Evolutionary conservation across 2,329 filamentous ascomycete species (phyloP).

Genomic region (Dryadomyces quercus-mongolicae): DNA sequence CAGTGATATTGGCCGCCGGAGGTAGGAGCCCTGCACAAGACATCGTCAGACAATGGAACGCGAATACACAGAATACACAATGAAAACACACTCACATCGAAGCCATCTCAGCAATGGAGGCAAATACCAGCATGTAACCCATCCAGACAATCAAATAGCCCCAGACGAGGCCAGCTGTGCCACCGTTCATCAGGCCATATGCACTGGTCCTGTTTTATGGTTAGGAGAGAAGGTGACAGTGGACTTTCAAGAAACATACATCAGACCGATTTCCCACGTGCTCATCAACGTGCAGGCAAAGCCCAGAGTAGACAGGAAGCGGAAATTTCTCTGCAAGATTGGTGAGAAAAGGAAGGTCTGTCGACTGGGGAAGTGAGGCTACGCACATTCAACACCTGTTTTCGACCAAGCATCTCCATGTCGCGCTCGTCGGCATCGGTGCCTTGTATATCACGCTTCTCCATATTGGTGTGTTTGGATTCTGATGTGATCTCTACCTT

Average conservation of each 20-base stretch:
- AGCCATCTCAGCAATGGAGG: conserved; percentile 27
- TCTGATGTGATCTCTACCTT: conserved; percentile 7
- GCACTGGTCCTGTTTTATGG: conserved; percentile 16
- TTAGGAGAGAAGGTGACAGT: not conserved
- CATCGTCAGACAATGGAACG: not conserved
- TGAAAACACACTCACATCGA: conserved; percentile 22
- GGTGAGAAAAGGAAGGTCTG: not conserved
- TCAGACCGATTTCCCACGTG: conserved; percentile 39
- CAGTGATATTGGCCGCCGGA: conserved; percentile 49
- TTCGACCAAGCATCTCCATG: conserved; percentile 17
- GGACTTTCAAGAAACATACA: conserved; percentile 14
- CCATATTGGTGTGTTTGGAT: conserved; percentile 10
- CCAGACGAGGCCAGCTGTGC: conserved; percentile 40
- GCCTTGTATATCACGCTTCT: conserved; percentile 9
- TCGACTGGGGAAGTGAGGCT: not conserved
- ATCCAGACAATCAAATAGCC: conserved; percentile 35
- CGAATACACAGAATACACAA: not conserved
- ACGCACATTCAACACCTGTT: conserved; percentile 13
- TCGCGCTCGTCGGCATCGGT: conserved; percentile 19
- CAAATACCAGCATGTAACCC: conserved; percentile 31
- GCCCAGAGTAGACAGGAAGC: conserved; percentile 35
- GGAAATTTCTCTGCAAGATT: conserved; percentile 30
- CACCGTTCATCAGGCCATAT: conserved; percentile 34
- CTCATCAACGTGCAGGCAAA: conserved; percentile 40
- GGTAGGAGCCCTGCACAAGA: conserved; percentile 27